Base-by-base conservation (phyloP, 73 alveolate species). In the Blepharisma stoltei region DNA sequence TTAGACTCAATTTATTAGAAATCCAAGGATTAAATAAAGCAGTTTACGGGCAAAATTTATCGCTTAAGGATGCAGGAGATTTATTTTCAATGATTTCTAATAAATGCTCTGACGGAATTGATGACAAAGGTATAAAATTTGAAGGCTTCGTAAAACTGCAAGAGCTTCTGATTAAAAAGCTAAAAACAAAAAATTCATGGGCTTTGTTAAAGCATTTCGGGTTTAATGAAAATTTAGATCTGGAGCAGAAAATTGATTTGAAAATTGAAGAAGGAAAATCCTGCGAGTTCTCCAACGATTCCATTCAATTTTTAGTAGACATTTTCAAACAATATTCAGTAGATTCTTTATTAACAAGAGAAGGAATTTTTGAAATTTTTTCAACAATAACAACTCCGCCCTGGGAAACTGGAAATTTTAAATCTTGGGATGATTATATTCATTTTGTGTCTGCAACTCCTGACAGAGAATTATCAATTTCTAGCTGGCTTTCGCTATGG, bases 161-260 rank as follows among this genome's bases (percentile, higher is more conserved):
- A 14, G 23, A 60, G 46, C n/a, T 60, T 8, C 23, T 60, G 14
- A 60, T 60, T 1, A 60, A 60, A 25, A 60, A 60, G 46, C 73
- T 60, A n/a, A 60, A 60, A 60, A 14, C 73, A 18, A 25, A 60
- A 14, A 60, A 60, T 38, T 60, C 48, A 11, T 60, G 73, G 73
- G 5, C 11, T 8, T 14, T 60, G 14, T 0, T 60, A 14, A 25
- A 60, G 2, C 73, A 60, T 25, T 60, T 20, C 73, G 23, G 23
- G 3, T 60, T 60, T 25, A 38, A 60, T 60, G 73, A 60, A 25
- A n/a, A 60, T 8, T 38, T 60, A 8, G 73, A 60, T 2, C 14
- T n/a, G 45, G 23, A 60, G 2, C 2, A 14, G 0, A 38, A 60
- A 60, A 25, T 60, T 60, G 18, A 8, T 2, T 8, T 60, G 46